Conservation (phyloP, 352 stramenopile genomes). For the Thalassiosira ordinaria region DNA sequence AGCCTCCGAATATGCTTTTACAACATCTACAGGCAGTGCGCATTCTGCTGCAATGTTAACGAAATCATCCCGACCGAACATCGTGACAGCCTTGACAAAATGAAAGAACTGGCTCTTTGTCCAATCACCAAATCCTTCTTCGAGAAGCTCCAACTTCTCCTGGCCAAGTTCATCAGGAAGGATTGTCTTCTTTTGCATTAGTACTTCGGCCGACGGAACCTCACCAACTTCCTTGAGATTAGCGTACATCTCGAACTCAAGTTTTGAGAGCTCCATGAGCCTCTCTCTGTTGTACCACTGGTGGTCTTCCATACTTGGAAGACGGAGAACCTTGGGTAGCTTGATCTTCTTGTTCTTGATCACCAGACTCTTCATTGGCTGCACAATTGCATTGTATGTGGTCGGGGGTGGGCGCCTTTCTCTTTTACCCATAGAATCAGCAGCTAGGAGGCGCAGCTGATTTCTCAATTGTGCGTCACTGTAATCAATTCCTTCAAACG, state of each 20-base stretch:
- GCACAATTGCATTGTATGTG: slow-evolving; percentile 82
- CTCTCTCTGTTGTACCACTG: slow-evolving; percentile 89
- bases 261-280: slow-evolving; percentile 84
- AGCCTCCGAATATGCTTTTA: slow-evolving; percentile 84
- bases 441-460: slow-evolving; percentile 77
- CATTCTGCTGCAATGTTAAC: slow-evolving; percentile 89
- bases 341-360: slow-evolving; percentile 84
- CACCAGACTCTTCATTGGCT: slow-evolving; percentile 82
- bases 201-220: slow-evolving; percentile 70
- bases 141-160: slow-evolving; percentile 93
- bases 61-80: slow-evolving; percentile 92
- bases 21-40: slow-evolving; percentile 83
- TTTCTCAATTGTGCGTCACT: slow-evolving; percentile 84
- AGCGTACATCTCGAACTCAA: slow-evolving; percentile 86
- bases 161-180: slow-evolving; percentile 77
- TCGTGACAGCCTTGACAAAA: slow-evolving; percentile 93
- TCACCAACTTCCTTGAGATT: slow-evolving; percentile 71
- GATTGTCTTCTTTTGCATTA: slow-evolving; percentile 66
- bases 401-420: slow-evolving; percentile 73
- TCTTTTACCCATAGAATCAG: slow-evolving; percentile 82
- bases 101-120: slow-evolving; percentile 90
- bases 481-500: slow-evolving; percentile 93
- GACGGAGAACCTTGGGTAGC: slow-evolving; percentile 83
- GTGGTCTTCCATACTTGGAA: slow-evolving; percentile 89
- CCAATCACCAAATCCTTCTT: slow-evolving; percentile 95